Base-by-base conservation (phyloP, 495 filamentous ascomycete genomes). In the Xanthoparmelia taractica region DNA sequence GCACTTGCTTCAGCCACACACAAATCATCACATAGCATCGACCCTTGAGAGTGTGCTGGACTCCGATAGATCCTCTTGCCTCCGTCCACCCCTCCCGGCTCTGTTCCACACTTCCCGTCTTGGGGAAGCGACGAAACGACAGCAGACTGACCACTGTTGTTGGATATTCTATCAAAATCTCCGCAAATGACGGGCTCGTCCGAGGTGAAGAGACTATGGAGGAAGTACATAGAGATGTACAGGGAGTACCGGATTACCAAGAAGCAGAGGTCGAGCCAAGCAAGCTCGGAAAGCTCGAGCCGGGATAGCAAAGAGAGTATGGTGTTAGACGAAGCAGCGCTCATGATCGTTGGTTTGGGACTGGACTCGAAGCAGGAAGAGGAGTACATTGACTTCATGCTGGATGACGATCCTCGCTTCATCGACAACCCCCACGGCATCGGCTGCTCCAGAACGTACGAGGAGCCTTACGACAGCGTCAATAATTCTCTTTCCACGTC, bases 391-490 rank as follows among this genome's bases (percentile, higher is more conserved):
- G 56, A 33, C 20, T n/a, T 33, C 29, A 29, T 25, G 48, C 48
- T 6, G 48, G 27, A 52, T 4, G 29, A 33, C 8, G 50, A 63
- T 27, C 38, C 33, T 10, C 61, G 56, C 4, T 63, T 63, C 40
- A 13, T 20, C 12, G n/a, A 31, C 10, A 63, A 63, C 56, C 61
- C 55, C 0, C 25, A 58, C 17, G 61, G 61, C 23, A 55, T 58
- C 43, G 55, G 61, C 15, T 58, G 54, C n/a, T 63, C 55, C 33
- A 63, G 48, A 17, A 29, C 29, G 18, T 63, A 57, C 47, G 61
- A 59, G 40, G 10, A 8, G 23, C 20, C 40, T 27, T 43, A 31
- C 7, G 25, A n/a, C 31, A 48, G 4, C 40, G 17, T 20, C 25
- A 50, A 29, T 8, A 47, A 25, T 12, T 29, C 33, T 7, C 55